Conservation (phyloP, 176 grass and related monocot species). For the Oropetium thomaeum region DNA sequence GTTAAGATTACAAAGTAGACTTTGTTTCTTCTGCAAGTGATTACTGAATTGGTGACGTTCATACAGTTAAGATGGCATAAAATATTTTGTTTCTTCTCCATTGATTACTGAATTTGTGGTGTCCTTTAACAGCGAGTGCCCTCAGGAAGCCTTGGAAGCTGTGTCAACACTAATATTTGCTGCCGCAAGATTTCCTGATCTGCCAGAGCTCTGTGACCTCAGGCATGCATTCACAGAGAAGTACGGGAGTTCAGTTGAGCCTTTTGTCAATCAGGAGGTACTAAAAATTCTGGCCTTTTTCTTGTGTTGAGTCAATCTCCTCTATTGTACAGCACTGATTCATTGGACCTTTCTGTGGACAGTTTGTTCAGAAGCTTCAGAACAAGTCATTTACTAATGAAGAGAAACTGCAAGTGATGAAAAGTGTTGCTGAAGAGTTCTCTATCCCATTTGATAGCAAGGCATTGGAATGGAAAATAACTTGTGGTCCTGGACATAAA, state of each 20-base stretch:
- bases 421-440: constrained; percentile 75
- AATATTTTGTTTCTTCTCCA: neutral
- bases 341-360: constrained; percentile 21
- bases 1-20: neutral
- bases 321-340: constrained; percentile 25
- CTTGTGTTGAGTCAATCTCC: constrained; percentile 18
- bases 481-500: constrained; percentile 45
- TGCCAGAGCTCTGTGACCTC: constrained; percentile 85
- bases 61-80: neutral
- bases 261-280: constrained; percentile 88
- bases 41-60: neutral
- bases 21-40: neutral
- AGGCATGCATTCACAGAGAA: constrained; percentile 66
- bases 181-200: constrained; percentile 85
- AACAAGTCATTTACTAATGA: constrained; percentile 76
- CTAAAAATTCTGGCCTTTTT: constrained; percentile 18
- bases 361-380: constrained; percentile 89
- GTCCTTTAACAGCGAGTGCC: constrained; percentile 67
- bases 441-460: constrained; percentile 56
- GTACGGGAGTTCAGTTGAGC: constrained; percentile 62
- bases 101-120: constrained; percentile 36
- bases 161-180: constrained; percentile 90
- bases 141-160: constrained; percentile 87
- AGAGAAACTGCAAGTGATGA: constrained; percentile 75
- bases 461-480: constrained; percentile 40